Conservation (phyloP, 1,284 basidiomycete species). For the Cutaneotrichosporon dermatis region DNA sequence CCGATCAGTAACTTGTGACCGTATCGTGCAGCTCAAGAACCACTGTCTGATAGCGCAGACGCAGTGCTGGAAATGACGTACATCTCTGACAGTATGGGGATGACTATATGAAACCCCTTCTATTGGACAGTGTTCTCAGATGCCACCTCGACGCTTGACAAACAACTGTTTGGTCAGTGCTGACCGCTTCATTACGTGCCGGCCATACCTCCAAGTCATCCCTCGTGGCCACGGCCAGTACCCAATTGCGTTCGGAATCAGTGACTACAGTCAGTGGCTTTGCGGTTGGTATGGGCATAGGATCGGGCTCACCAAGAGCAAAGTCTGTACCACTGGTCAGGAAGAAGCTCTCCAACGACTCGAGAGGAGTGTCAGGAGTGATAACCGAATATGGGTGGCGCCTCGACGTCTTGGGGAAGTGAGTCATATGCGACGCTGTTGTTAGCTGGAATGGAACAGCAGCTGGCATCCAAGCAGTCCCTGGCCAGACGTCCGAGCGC, state of each 20-base stretch:
- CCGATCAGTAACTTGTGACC: too few relatives aligned
- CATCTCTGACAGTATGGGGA: too few relatives aligned
- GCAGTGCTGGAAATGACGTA: too few relatives aligned
- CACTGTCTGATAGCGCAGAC: too few relatives aligned
- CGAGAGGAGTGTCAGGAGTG: slow-evolving; percentile 69
- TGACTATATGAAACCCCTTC: not conserved
- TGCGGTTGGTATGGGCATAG: not conserved
- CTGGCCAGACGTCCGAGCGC: too few relatives aligned
- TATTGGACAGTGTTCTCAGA: not conserved
- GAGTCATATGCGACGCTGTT: slow-evolving; percentile 64
- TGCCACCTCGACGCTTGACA: slow-evolving; percentile 25
- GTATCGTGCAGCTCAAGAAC: too few relatives aligned
- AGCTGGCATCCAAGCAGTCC: too few relatives aligned
- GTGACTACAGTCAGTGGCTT: slow-evolving; percentile 58
- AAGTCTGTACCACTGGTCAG: slow-evolving; percentile 59
- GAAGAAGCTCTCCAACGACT: slow-evolving; percentile 71
- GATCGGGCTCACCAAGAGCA: slow-evolving; percentile 61
- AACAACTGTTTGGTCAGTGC: slow-evolving; percentile 27
- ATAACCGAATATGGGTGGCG: slow-evolving; percentile 65
- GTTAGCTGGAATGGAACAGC: slow-evolving; percentile 24
- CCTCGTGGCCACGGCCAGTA: slow-evolving; percentile 73
- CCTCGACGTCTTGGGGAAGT: slow-evolving; percentile 63
- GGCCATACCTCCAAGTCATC: slow-evolving; percentile 65
- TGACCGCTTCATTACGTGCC: too few relatives aligned
- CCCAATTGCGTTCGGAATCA: slow-evolving; percentile 74